Percentiles rank a stretch among this genome's conserved stretches.
Conservation (phyloP, 2,329 filamentous ascomycete genomes). For the Juglanconis sp. region DNA sequence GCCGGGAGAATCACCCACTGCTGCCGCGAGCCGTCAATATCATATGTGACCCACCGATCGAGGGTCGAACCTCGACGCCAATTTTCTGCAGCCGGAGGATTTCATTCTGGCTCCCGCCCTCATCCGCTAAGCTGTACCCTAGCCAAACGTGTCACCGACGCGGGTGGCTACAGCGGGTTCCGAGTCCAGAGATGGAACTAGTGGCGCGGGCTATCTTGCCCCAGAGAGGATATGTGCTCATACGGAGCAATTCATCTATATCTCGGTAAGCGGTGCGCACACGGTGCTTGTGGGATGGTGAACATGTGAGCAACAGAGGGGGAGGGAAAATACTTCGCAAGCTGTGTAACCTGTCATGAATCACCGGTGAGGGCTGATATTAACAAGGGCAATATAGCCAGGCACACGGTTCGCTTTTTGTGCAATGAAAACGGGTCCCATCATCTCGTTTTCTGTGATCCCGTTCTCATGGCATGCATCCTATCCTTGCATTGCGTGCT, state of each 20-base stretch:
- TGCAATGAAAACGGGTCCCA: constrained; percentile 9
- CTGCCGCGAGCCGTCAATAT: constrained; percentile 7
- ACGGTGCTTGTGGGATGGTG: background rate
- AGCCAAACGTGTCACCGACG: constrained; percentile 1
- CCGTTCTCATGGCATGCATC: constrained; percentile 13
- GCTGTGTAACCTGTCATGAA: constrained; percentile 13
- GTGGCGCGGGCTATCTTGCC: constrained; percentile 7
- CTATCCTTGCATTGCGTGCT: constrained; percentile 18
- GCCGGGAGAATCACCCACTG: background rate
- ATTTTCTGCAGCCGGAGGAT: background rate
- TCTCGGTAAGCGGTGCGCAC: constrained; percentile 9
- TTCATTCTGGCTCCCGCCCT: background rate
- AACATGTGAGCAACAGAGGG: background rate
- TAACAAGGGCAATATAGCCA: constrained; percentile 12
- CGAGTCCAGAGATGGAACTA: constrained; percentile 14
- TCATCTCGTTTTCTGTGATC: constrained; percentile 16
- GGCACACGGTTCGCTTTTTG: constrained; percentile 13
- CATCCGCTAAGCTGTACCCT: background rate
- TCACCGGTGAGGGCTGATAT: constrained; percentile 16
- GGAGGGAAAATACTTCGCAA: background rate
- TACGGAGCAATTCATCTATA: constrained; percentile 12
- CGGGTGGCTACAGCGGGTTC: constrained; percentile 12
- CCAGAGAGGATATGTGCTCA: constrained; percentile 7
- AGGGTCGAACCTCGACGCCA: background rate
- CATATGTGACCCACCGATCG: constrained; percentile 10